A percentile compares a stretch with the other conserved stretches of the same genome.
Conservation (phyloP, 2,329 filamentous ascomycete genomes). For the Ilyonectria sp. region DNA sequence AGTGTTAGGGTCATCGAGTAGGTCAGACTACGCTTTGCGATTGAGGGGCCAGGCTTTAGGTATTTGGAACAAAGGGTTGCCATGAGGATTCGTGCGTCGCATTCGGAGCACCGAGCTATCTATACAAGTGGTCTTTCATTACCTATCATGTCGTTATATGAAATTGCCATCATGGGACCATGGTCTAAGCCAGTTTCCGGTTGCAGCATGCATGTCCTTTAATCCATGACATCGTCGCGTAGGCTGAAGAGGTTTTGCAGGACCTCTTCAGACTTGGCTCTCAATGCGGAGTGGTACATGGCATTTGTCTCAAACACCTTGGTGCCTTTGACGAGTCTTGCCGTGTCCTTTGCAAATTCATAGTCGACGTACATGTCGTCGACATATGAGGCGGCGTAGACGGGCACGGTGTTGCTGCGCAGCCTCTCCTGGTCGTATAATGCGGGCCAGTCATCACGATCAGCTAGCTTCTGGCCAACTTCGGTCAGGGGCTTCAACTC, state of each 20-base stretch:
- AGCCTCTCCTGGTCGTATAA: constrained; percentile 85
- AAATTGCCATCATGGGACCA: constrained; percentile 9
- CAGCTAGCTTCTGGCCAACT: constrained; percentile 80
- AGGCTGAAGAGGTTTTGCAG: constrained; percentile 82
- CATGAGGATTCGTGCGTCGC: background rate
- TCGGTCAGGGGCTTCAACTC: constrained; percentile 80
- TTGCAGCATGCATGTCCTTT: constrained; percentile 23
- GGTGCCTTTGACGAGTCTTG: constrained; percentile 79
- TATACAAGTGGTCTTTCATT: constrained; percentile 12
- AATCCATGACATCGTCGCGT: constrained; percentile 78
- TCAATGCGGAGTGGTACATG: constrained; percentile 89
- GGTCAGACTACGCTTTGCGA: background rate
- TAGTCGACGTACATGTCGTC: constrained; percentile 96
- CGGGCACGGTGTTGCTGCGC: constrained; percentile 83
- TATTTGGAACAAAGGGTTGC: background rate
- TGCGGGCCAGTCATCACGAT: constrained; percentile 77
- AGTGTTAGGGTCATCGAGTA: background rate
- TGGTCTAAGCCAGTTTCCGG: background rate
- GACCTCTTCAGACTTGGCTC: constrained; percentile 81
- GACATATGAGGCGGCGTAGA: constrained; percentile 86
- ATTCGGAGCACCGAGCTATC: constrained; percentile 13
- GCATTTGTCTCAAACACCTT: constrained; percentile 89
- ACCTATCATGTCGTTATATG: constrained; percentile 14
- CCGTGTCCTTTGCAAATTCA: constrained; percentile 80
- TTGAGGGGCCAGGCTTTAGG: background rate